Evolutionary conservation across 805 yeast species (phyloP).

Genomic region (Saturnispora serradocipensis): DNA sequence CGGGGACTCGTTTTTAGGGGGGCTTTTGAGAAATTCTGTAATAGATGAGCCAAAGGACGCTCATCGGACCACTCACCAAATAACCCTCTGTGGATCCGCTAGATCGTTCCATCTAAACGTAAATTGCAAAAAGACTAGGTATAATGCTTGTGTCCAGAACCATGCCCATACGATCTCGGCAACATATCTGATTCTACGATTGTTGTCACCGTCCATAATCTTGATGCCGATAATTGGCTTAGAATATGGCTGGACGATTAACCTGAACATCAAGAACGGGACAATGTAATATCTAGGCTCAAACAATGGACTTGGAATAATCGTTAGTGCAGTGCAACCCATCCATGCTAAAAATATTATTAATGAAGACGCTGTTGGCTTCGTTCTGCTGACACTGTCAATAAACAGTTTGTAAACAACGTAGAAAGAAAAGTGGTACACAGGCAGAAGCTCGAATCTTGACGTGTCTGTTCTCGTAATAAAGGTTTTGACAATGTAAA

Average conservation of each 20-base stretch:
- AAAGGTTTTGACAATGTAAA: constrained; percentile 69
- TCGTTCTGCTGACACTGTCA: constrained; percentile 3
- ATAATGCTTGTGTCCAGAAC: constrained; percentile 43
- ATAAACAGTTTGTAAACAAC: constrained; percentile 17
- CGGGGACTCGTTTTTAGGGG: not conserved
- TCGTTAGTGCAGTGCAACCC: constrained; percentile 45
- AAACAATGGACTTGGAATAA: constrained; percentile 84
- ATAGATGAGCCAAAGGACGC: not conserved
- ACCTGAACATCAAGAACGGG: constrained; percentile 70
- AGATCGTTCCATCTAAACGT: constrained; percentile 66
- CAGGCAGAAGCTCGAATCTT: constrained; percentile 46
- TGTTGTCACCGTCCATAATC: constrained; percentile 16
- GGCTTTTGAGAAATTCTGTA: not conserved
- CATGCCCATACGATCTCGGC: constrained; percentile 58
- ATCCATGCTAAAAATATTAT: constrained; percentile 42
- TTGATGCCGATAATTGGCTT: constrained; percentile 20
- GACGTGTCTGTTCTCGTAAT: constrained; percentile 42
- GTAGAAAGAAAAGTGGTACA: constrained; percentile 52
- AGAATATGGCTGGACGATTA: constrained; percentile 38
- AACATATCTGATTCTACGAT: constrained; percentile 28
- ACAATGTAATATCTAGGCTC: constrained; percentile 90
- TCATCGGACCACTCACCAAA: constrained; percentile 52
- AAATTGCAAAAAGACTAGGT: constrained; percentile 46
- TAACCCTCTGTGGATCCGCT: constrained; percentile 62
- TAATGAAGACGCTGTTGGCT: constrained; percentile 19